Evolutionary conservation across 1,139 yeast genomes (phyloP), one percentile per base, ranked within the genome.

Genomic region (Pichia sp.): DNA sequence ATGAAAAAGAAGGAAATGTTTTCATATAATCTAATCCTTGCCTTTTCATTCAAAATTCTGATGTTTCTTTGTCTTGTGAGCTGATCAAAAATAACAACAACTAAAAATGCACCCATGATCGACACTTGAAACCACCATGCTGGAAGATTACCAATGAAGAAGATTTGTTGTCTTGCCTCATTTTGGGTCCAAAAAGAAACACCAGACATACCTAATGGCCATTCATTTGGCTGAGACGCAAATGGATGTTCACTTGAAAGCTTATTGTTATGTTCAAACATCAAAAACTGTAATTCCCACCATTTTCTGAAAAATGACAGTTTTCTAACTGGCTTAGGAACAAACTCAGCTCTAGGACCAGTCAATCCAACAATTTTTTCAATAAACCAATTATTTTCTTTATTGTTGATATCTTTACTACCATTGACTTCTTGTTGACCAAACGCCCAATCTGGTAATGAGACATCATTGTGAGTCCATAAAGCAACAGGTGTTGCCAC

Each of bases 141-240:
- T 54, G 86, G 67, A 47, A 86, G 74, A 66, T 94, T 92, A 51
- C 98, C 98, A 46, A 84, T 70, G 65, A 92, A 86, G 66, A 82
- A 94, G 47, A 92, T 88, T 66, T 94, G 98, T 58, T 69, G 71
- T 54, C 71, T 76, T 29, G 71, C 64, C 11, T 59, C 57, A 48
- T 61, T 61, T 50, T 86, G 81, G 40, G 95, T 88, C 96, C 97
- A 92, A 73, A 92, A 92, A 1, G 97, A 87, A 32, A 92, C 97
- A 54, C 99, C 99, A 11, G 86, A 77, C 45, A 84, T 66, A 40
- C 94, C 77, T 54, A 86, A 74, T n/a, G 98, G 98, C 99, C 99
- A 92, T 6, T 84, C 69, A 52, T 81, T 77, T 4, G 99, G 99
- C 52, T 81, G 83, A 4, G 97, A 86, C 7, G 97, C 96, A 69